A percentile compares a stretch with the other conserved stretches of the same genome.
These are phyloP conservation scores for Ampelocalamus luodianensis DNA, from an alignment of 176 grass and related monocot genomes.

Conservation along the genomic window DNA sequence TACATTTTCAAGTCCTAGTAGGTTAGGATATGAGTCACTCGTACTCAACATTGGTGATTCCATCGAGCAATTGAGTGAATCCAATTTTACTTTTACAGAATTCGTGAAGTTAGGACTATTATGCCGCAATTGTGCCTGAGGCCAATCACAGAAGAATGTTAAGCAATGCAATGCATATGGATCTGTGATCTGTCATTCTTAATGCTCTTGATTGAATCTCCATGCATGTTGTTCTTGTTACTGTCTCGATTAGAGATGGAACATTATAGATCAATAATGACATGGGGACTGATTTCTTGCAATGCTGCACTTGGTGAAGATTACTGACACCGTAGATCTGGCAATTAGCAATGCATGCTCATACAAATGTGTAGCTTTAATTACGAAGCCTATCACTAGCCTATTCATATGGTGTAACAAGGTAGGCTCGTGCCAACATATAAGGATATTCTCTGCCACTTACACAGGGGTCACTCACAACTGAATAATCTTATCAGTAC, in stretches of 20 bases:
- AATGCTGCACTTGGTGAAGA: slow-evolving; percentile 13
- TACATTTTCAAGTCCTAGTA: too few relatives aligned
- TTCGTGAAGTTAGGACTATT: background rate
- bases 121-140: background rate
- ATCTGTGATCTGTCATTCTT: background rate
- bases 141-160: background rate
- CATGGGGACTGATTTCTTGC: background rate
- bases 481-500: slow-evolving; percentile 15
- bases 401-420: slow-evolving; percentile 13
- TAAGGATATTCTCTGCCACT: slow-evolving; percentile 16
- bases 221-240: background rate
- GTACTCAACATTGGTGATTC: too few relatives aligned
- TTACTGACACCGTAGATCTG: background rate
- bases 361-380: slow-evolving; percentile 4
- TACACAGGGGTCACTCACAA: background rate
- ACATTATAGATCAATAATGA: background rate
- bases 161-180: background rate
- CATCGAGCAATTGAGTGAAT: background rate
- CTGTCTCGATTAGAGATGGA: background rate
- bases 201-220: background rate
- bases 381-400: slow-evolving; percentile 25
- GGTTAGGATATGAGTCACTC: too few relatives aligned
- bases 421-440: background rate
- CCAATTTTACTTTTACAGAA: background rate
- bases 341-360: background rate